phyloP scores from a whole-genome alignment of 768 basidiomycete genomes.

The Chalciporus piperatus region DNA sequence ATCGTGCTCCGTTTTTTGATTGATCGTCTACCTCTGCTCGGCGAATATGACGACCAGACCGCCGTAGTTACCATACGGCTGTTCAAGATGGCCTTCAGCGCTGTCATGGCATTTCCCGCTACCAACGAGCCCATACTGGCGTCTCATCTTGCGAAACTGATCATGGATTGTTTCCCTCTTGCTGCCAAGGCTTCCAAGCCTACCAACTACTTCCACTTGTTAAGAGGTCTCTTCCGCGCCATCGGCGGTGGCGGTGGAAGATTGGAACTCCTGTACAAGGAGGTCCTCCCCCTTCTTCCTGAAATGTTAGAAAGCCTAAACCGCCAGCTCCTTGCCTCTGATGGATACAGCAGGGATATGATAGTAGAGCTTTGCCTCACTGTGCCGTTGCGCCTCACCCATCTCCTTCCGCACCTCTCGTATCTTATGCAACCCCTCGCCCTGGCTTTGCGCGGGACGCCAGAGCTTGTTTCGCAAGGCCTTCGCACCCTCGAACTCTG shows the following conservation, averaged over 20 bases:
- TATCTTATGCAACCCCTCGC: constrained; percentile 97
- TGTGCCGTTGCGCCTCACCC: constrained; percentile 91
- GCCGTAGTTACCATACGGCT: constrained; percentile 84
- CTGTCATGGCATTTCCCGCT: constrained; percentile 69
- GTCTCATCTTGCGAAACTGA: constrained; percentile 84
- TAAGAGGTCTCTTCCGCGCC: constrained; percentile 88
- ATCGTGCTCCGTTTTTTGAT: constrained; percentile 88
- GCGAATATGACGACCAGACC: constrained; percentile 78
- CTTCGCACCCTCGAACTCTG: constrained; percentile 96
- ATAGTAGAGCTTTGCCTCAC: constrained; percentile 97
- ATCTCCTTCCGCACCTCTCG: constrained; percentile 90
- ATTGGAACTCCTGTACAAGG: constrained; percentile 93
- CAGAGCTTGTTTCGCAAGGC: constrained; percentile 93
- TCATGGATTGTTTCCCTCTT: constrained; percentile 95
- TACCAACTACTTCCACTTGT: constrained; percentile 87
- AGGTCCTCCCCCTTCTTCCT: constrained; percentile 91
- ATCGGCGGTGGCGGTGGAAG: constrained; percentile 90
- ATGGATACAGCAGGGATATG: constrained; percentile 82
- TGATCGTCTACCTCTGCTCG: constrained; percentile 75
- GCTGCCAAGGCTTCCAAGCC: constrained; percentile 91
- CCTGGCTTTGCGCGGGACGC: constrained; percentile 79
- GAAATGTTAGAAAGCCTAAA: constrained; percentile 97
- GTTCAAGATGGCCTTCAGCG: constrained; percentile 94
- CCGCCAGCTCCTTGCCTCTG: constrained; percentile 81
- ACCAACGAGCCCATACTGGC: constrained; percentile 92